Evolutionary conservation across 768 basidiomycete species (phyloP).

Genomic region (Calocybe cyanea): DNA sequence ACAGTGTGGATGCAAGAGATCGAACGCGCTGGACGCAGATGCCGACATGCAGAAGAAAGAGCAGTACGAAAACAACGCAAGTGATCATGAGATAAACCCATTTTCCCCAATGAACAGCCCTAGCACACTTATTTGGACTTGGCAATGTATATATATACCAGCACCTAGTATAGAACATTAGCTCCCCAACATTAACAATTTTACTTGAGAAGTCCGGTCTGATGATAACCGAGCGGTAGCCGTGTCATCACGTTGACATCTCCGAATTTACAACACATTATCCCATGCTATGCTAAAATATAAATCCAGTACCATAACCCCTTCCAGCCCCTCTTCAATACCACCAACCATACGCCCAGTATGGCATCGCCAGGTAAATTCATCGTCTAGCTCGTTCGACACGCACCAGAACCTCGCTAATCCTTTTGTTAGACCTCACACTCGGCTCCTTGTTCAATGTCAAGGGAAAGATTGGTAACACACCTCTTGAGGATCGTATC

Average conservation of each 20-base stretch:
- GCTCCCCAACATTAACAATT: neutral
- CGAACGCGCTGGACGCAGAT: constrained; percentile 33
- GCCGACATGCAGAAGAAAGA: constrained; percentile 28
- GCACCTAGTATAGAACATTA: neutral
- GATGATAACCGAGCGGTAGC: constrained; percentile 15
- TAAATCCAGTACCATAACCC: neutral
- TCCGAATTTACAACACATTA: constrained; percentile 5
- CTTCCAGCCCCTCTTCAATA: neutral
- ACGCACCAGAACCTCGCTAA: constrained; percentile 1
- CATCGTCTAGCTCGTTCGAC: neutral
- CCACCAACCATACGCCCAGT: neutral
- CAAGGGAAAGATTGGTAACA: constrained; percentile 63
- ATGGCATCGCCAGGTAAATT: constrained; percentile 21
- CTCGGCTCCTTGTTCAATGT: constrained; percentile 59
- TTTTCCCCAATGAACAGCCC: too few relatives aligned
- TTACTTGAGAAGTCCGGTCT: constrained; percentile 6
- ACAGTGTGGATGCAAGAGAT: constrained; percentile 28
- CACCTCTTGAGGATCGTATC: neutral
- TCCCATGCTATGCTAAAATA: constrained; percentile 8
- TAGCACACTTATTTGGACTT: too few relatives aligned
- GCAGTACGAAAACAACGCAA: constrained; percentile 20
- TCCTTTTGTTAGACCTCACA: constrained; percentile 41
- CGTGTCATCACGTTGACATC: constrained; percentile 4
- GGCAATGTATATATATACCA: too few relatives aligned
- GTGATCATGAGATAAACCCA: constrained; percentile 1